These are phyloP conservation scores for Plasmodium sp. DNA, from an alignment of 169 alveolate species.

Conservation along the genomic window DNA sequence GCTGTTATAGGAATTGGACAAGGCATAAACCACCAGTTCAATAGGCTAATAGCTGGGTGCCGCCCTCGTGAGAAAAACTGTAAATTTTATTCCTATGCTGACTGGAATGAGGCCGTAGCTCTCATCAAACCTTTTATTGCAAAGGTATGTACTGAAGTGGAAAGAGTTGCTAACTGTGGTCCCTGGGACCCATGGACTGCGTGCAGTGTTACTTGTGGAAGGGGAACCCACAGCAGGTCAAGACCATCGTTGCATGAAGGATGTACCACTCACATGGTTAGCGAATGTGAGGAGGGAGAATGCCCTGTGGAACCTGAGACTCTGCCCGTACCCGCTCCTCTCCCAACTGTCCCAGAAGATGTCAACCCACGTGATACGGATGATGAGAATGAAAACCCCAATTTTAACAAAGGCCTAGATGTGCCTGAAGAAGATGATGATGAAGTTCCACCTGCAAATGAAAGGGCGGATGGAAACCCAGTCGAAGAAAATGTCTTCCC, in stretches of 20 bases:
- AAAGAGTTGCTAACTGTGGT: constrained; percentile 50
- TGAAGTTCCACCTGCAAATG: constrained; percentile 2
- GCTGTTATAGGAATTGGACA: constrained; percentile 43
- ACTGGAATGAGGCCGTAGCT: constrained; percentile 5
- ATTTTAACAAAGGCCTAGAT: not conserved
- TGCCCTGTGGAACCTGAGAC: constrained; percentile 18
- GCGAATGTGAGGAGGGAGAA: not conserved
- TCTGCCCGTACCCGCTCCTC: not conserved
- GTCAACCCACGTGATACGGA: not conserved
- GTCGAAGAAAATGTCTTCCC: not conserved
- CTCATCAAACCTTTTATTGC: constrained; percentile 31
- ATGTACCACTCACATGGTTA: constrained; percentile 2
- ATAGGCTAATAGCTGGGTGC: constrained; percentile 34
- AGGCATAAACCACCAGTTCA: constrained; percentile 4
- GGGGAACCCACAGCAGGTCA: constrained; percentile 15
- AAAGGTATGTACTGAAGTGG: constrained; percentile 49
- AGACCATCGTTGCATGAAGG: constrained; percentile 22
- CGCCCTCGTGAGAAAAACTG: not conserved
- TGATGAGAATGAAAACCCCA: constrained; percentile 9
- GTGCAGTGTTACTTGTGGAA: constrained; percentile 56
- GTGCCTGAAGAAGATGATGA: not conserved
- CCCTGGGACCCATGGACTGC: constrained; percentile 41
- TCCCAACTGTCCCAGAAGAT: not conserved
- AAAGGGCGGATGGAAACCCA: not conserved
- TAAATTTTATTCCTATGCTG: constrained; percentile 13